Evolutionary conservation across 257 asterid species (phyloP).

Genomic region (Hygrophila difformis): DNA sequence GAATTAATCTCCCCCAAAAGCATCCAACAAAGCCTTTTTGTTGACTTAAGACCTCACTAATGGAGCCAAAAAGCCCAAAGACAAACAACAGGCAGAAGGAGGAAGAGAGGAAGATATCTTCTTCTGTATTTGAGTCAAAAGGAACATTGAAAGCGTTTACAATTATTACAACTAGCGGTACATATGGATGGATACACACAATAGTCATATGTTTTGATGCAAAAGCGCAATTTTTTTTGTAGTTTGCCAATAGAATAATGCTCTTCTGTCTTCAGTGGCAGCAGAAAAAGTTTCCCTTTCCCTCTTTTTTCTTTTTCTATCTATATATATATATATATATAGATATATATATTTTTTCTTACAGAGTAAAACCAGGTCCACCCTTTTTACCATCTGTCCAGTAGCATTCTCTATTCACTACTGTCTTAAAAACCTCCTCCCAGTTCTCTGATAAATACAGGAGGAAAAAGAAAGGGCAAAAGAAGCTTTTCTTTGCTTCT

Average conservation of each 20-base stretch:
- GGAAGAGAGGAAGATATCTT: neutral
- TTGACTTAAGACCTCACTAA: slow-evolving; percentile 7
- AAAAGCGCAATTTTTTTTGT: neutral
- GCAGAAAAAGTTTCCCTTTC: neutral
- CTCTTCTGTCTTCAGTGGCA: slow-evolving; percentile 4
- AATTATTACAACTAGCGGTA: neutral
- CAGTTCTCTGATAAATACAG: too few relatives aligned
- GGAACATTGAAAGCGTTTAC: neutral
- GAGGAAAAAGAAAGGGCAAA: neutral
- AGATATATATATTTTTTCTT: too few relatives aligned
- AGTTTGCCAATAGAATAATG: slow-evolving; percentile 9
- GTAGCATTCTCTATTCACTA: too few relatives aligned
- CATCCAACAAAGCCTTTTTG: slow-evolving; percentile 9
- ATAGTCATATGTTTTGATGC: neutral
- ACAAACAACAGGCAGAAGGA: neutral
- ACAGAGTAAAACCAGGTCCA: slow-evolving; percentile 13
- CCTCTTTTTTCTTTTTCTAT: too few relatives aligned
- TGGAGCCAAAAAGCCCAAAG: slow-evolving; percentile 1
- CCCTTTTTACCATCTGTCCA: slow-evolving; percentile 16
- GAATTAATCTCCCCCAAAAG: too few relatives aligned
- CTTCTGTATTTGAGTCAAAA: slow-evolving; percentile 2
- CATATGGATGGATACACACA: neutral
- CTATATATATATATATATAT: too few relatives aligned
- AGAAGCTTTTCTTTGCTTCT: too few relatives aligned
- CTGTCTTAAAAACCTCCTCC: too few relatives aligned